A percentile compares a stretch with the other conserved stretches of the same genome.
phyloP scores from a whole-genome alignment of 371 early-diverging fungal species.

The Apophysomyces elegans region DNA sequence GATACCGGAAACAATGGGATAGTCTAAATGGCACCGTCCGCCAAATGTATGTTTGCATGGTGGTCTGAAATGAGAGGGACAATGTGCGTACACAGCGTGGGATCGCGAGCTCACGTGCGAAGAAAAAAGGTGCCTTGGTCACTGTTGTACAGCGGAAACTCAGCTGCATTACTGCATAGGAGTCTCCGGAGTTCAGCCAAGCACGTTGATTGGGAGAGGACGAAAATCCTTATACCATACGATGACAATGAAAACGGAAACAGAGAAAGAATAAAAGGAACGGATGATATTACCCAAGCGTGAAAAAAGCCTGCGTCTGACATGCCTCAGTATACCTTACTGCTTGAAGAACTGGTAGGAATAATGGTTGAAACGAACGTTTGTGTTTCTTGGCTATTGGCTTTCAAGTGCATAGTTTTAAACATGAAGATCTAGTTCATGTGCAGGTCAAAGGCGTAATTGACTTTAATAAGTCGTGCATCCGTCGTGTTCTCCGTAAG shows the following conservation, averaged over 20 bases:
- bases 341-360: too few relatives aligned
- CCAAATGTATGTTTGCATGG: conserved; percentile 6
- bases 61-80: neutral
- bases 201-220: neutral
- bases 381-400: too few relatives aligned
- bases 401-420: too few relatives aligned
- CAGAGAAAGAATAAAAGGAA: neutral
- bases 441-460: too few relatives aligned
- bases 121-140: neutral
- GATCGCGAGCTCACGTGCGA: conserved; percentile 2
- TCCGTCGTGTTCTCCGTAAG: too few relatives aligned
- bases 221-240: neutral
- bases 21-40: neutral
- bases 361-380: too few relatives aligned
- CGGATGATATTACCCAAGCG: neutral
- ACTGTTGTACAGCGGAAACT: neutral
- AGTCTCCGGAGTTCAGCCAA: neutral
- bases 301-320: neutral
- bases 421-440: too few relatives aligned
- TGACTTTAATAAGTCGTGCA: too few relatives aligned
- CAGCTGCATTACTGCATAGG: conserved; percentile 11
- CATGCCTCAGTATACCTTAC: too few relatives aligned
- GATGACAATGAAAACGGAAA: neutral
- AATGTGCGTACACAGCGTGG: neutral
- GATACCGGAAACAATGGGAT: neutral